Evolutionary conservation across 2,329 filamentous ascomycete species (phyloP).

Genomic region (Alternaria panax): DNA sequence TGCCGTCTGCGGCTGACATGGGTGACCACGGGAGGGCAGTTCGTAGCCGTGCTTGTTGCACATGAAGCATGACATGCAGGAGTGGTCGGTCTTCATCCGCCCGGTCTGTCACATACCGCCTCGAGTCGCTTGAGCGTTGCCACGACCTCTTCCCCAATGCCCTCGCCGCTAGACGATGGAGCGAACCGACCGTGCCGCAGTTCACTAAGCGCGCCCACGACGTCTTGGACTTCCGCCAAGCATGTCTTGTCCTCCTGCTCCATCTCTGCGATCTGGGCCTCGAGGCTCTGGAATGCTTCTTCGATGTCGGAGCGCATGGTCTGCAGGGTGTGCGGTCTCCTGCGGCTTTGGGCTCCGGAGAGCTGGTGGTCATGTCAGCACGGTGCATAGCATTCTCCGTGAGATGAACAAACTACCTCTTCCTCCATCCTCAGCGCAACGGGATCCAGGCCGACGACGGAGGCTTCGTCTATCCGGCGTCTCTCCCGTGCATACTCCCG

Average conservation of each 20-base stretch:
- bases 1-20: not conserved
- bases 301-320: slow-evolving; percentile 75
- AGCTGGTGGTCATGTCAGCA: slow-evolving; percentile 56
- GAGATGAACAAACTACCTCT: slow-evolving; percentile 39
- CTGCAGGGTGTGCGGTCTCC: slow-evolving; percentile 64
- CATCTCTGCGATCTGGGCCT: slow-evolving; percentile 71
- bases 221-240: slow-evolving; percentile 68
- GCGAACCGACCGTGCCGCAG: slow-evolving; percentile 78
- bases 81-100: slow-evolving; percentile 22
- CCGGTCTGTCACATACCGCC: slow-evolving; percentile 60
- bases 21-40: no score
- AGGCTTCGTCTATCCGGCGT: slow-evolving; percentile 63
- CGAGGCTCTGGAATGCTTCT: slow-evolving; percentile 68
- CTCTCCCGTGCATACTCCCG: slow-evolving; percentile 64
- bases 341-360: slow-evolving; percentile 60
- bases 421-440: slow-evolving; percentile 67
- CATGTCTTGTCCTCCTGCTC: slow-evolving; percentile 70
- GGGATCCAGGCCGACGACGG: slow-evolving; percentile 60
- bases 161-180: slow-evolving; percentile 60
- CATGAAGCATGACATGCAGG: not conserved
- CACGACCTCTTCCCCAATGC: slow-evolving; percentile 70
- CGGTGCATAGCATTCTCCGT: not conserved
- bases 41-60: not conserved
- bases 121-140: slow-evolving; percentile 71
- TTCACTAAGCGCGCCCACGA: slow-evolving; percentile 78